Base-by-base conservation (phyloP, 768 basidiomycete species). In the Galerina marginata region DNA sequence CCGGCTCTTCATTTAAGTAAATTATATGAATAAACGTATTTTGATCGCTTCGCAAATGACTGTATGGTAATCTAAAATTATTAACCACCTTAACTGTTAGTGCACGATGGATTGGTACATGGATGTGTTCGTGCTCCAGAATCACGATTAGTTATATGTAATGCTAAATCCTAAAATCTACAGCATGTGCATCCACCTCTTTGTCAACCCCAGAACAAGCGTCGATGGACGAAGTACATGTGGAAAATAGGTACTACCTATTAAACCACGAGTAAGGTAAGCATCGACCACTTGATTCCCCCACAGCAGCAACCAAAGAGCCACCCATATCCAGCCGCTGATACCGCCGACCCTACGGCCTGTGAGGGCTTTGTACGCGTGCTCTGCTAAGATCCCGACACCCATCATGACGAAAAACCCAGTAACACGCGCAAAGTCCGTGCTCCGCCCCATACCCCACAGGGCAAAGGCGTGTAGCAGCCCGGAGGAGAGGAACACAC, bases 321-420 rank as follows among this genome's bases (percentile, higher is more conserved):
- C 75, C 75, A 43, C 59, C 67, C n/a, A 86, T 82, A 58, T 6
- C 61, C 61, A 62, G 7, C 61, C 61, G 25, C 15, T 16, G 1
- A 62, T 47, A 6, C 61, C 61, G 5, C 39, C 44, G 0, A 62
- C 61, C n/a, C 47, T 36, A 20, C 47, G 49, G 14, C 51, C 51
- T 0, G 81, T 84, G 2, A 67, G 45, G 2, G 58, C 63, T 62
- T 74, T 79, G 80, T 79, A 89, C 9, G 69, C 54, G 20, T 71
- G 65, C 69, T 91, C 89, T 29, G 85, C 45, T 1, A 82, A 50
- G 6, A 85, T 63, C 1, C 86, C 86, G 1, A 86, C 65, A 10
- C 82, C 87, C 62, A 82, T 85, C 67, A 85, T 69, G 47, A 89
- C 38, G 67, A 89, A 91, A 68, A 84, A 88, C 1, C 81, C 82